Evolutionary conservation across 2,329 filamentous ascomycete genomes (phyloP).

Genomic region (Hortaea sp.): DNA sequence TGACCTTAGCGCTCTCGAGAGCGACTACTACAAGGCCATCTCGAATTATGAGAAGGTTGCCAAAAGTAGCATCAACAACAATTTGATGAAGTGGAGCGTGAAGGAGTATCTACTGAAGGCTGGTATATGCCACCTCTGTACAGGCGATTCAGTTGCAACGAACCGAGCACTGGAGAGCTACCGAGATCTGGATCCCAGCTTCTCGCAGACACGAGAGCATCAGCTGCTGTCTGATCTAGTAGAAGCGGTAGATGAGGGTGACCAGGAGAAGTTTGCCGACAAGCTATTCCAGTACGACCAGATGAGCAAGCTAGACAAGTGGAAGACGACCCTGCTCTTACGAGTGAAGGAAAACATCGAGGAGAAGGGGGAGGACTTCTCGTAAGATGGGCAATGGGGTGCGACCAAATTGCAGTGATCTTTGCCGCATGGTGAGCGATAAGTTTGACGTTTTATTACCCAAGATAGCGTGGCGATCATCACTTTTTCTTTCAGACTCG

Average conservation of each 20-base stretch:
- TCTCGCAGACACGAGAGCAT: slow-evolving; percentile 67
- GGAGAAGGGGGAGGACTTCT: slow-evolving; percentile 58
- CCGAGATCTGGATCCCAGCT: slow-evolving; percentile 66
- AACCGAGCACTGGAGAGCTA: slow-evolving; percentile 76
- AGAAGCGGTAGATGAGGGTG: slow-evolving; percentile 63
- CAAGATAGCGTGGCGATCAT: no score
- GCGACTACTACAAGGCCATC: slow-evolving; percentile 76
- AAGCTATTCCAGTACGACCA: slow-evolving; percentile 85
- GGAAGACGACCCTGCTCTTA: slow-evolving; percentile 83
- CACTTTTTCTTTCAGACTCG: no score
- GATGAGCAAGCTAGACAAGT: slow-evolving; percentile 88
- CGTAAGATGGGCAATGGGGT: slow-evolving; percentile 31
- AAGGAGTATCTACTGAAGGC: slow-evolving; percentile 95
- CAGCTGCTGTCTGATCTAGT: slow-evolving; percentile 69
- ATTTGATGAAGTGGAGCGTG: slow-evolving; percentile 85
- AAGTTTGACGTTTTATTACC: no score
- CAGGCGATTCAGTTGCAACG: slow-evolving; percentile 66
- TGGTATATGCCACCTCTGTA: slow-evolving; percentile 76
- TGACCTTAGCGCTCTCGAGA: slow-evolving; percentile 71
- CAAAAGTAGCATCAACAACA: slow-evolving; percentile 66
- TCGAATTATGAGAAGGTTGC: slow-evolving; percentile 77
- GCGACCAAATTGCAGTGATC: no score
- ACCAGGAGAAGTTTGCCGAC: slow-evolving; percentile 75
- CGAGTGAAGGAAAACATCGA: slow-evolving; percentile 78
- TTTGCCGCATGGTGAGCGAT: no score